Evolutionary conservation across 1,139 yeast species (phyloP).

Genomic region (Lizanozyma gosingica): DNA sequence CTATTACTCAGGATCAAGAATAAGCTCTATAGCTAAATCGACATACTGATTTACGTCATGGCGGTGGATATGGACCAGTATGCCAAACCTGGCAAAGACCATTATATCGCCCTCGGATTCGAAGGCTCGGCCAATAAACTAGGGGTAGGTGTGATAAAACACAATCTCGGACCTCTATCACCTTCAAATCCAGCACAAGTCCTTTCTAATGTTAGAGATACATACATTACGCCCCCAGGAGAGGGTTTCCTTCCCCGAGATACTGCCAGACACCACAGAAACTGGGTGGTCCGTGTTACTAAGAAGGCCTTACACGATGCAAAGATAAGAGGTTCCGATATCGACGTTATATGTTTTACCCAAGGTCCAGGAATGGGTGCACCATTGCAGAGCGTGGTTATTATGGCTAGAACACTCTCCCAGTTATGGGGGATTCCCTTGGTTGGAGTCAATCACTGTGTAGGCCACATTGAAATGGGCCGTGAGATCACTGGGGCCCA

Average conservation of each 20-base stretch:
- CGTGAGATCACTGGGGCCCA: slow-evolving; percentile 92
- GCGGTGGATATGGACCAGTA: slow-evolving; percentile 29
- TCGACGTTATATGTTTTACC: slow-evolving; percentile 91
- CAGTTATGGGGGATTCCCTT: slow-evolving; percentile 78
- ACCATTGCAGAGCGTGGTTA: slow-evolving; percentile 85
- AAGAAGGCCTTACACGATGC: slow-evolving; percentile 62
- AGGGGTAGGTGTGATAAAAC: slow-evolving; percentile 88
- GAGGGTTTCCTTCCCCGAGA: slow-evolving; percentile 96
- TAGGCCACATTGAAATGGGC: slow-evolving; percentile 99
- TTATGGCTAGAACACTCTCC: slow-evolving; percentile 83
- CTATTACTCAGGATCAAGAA: no score
- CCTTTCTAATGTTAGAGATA: slow-evolving; percentile 82
- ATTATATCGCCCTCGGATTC: slow-evolving; percentile 73
- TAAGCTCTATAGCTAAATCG: no score
- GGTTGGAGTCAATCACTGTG: slow-evolving; percentile 93
- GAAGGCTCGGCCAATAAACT: slow-evolving; percentile 97
- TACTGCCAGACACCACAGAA: slow-evolving; percentile 91
- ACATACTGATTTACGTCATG: no score
- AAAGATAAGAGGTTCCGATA: slow-evolving; percentile 34
- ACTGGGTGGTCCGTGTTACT: slow-evolving; percentile 85
- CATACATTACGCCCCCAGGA: slow-evolving; percentile 94
- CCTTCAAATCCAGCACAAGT: slow-evolving; percentile 59
- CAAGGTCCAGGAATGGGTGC: slow-evolving; percentile 99
- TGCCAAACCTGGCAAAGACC: slow-evolving; percentile 34
- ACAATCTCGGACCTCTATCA: slow-evolving; percentile 45